Base-by-base conservation (phyloP, 2,329 filamentous ascomycete genomes). In the Diplodia mutila region DNA sequence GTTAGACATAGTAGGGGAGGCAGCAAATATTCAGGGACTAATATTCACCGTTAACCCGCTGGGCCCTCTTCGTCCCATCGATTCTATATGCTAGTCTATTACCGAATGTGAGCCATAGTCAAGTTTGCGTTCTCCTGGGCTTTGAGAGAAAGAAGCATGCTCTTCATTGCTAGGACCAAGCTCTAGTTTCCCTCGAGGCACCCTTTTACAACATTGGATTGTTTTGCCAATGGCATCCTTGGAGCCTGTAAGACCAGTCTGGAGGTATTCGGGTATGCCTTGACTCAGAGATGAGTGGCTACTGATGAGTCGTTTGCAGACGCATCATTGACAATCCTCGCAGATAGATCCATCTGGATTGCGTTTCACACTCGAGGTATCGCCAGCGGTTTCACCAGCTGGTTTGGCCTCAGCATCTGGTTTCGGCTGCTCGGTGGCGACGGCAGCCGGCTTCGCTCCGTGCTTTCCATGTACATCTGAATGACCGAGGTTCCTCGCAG, bases 401-500 rank as follows among this genome's bases (percentile, higher is more conserved):
- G 14, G 39, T 5, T 46, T 57, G 8, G 18, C 37, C 32, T 59
- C 59, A 4, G 39, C n/a, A 29, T n/a, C n/a, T 18, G 23, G 21
- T 21, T 54, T 61, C 8, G 49, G 25, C 11, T 54, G 51, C 12
- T 59, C 46, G 23, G 46, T n/a, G 34, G 37, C 27, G n/a, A 7
- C 21, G 23, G 21, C 12, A 6, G 54, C 46, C 48, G 54, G 32
- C 32, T 51, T 46, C 18, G 54, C 46, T 25, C 75, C 76, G 68
- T 79, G 78, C 71, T 80, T 80, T 6, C 77, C 76, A 55, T 75
- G 72, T 54, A 73, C 79, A 70, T 85, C 83, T 48, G 82, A 84
- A 70, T 98, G 94, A 0, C 94, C 94, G 65, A 97, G 81, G 75
- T 94, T 86, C 69, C 91, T 85, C 0, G 82, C 84, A 0, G 94